Base-by-base conservation (phyloP, 495 filamentous ascomycete species). In the Aspergillus nidulans region DNA sequence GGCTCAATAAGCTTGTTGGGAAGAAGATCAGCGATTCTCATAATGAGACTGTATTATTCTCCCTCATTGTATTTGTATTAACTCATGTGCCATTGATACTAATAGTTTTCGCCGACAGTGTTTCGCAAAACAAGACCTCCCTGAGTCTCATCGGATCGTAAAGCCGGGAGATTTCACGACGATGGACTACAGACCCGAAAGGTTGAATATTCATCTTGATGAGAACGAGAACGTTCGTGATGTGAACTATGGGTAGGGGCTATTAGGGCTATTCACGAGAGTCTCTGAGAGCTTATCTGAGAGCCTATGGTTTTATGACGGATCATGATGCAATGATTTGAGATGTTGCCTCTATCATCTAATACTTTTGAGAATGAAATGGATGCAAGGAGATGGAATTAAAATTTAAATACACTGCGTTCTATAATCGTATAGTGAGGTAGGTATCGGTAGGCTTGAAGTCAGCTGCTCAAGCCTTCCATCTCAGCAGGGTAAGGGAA, bases 111-210 rank as follows among this genome's bases (percentile, higher is more conserved):
- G 10, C 6, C 0, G 1, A 42, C 58, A 91, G 89, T 84, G 77
- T 6, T 94, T 92, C 62, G 85, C 88, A 52, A 90, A 85, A 67
- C 75, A 74, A 34, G 88, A 92, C 32, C 78, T 94, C 13, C 89
- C 89, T 0, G 59, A 86, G 55, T 61, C 78, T 49, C 81, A 83
- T 56, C 84, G 89, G 30, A 76, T 94, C 43, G 71, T 91, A 55
- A 71, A 82, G 67, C 86, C 85, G 0, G 85, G 81, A 42, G 63
- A 69, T 42, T 78, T 84, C 73, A 75, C 77, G 41, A 84, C 85
- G 13, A 81, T 77, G 71, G 87, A 90, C 62, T 75, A 77, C 63
- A 74, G 75, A 8, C 78, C 80, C 1, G 70, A 87, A 46, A 72
- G 84, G 62, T 68, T 92, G 55, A 92, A 91, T 57, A 73, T 92